Evolutionary conservation across 345 rosid genomes (phyloP), one percentile per base, ranked within the genome.

Genomic region (Rubroshorea leprosula): DNA sequence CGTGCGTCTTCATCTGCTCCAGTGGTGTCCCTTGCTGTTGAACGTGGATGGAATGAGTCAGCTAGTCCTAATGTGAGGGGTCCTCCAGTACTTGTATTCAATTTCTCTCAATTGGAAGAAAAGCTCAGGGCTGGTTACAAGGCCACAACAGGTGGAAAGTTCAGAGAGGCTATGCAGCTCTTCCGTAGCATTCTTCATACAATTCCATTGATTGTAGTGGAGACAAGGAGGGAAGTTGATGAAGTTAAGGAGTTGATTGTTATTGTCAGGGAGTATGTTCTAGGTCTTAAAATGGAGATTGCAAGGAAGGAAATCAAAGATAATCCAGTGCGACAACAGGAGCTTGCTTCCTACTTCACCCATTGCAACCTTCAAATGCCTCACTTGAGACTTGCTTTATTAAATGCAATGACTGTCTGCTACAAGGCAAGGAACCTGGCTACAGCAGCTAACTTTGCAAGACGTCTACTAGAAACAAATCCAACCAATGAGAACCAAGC

Each of bases 291-390:
- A 61, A 80, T 88, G 92, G 96, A 88, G 67, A 85, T 85, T 25
- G 79, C 79, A 64, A 78, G 96, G 70, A 87, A 89, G 68, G 96
- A 91, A 46, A 48, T 75, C 41, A 83, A 60, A 82, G 94, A 75
- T 55, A 67, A 91, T 57, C 86, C 83, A 0, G 65, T 72, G 1
- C 82, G 92, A 48, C 96, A 87, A 66, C 94, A 83, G 73, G 96
- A 91, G 76, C 96, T 91, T 16, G 98, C 98, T 11, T 96, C 98
- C 46, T 91, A 91, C 72, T 87, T 88, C 83, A 91, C 98, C 60
- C 94, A 91, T 71, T 85, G 91, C 69, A 82, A 76, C 68, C 89
- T 91, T 73, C 98, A 91, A 68, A 26, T 62, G 56, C 91, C 98
- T 49, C 98, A 91, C 72, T 49, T 82, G 27, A 72, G 92, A 71